phyloP scores from a whole-genome alignment of 768 basidiomycete species.

The Trametes meyenii region DNA sequence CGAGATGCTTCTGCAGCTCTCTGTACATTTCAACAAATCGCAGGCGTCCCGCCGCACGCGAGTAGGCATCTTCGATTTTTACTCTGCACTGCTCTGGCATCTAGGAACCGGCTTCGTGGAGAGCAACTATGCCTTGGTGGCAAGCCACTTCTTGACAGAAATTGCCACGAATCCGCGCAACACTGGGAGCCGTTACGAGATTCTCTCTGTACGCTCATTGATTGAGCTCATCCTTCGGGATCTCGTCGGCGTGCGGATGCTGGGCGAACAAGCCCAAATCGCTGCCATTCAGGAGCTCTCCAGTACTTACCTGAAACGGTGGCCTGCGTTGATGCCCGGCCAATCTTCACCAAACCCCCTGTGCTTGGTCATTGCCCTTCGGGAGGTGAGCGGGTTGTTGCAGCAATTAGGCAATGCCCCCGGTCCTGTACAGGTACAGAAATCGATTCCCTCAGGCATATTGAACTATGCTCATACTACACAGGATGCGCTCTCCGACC shows the following conservation, averaged over 20 bases:
- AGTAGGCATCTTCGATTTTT: slow-evolving; percentile 89
- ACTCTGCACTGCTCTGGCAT: slow-evolving; percentile 71
- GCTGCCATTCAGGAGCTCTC: slow-evolving; percentile 86
- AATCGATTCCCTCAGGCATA: not conserved
- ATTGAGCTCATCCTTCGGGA: slow-evolving; percentile 82
- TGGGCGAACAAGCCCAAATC: slow-evolving; percentile 95
- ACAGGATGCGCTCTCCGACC: slow-evolving; percentile 80
- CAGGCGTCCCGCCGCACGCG: slow-evolving; percentile 68
- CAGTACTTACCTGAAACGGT: slow-evolving; percentile 80
- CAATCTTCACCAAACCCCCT: slow-evolving; percentile 67
- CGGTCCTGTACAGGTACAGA: slow-evolving; percentile 75
- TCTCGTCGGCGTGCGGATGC: slow-evolving; percentile 83
- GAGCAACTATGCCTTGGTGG: slow-evolving; percentile 76
- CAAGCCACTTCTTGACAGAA: slow-evolving; percentile 77
- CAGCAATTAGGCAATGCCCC: slow-evolving; percentile 93
- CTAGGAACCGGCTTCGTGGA: slow-evolving; percentile 84
- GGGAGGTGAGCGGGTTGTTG: slow-evolving; percentile 84
- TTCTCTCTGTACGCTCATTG: slow-evolving; percentile 67
- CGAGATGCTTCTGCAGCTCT: slow-evolving; percentile 86
- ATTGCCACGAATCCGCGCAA: slow-evolving; percentile 66
- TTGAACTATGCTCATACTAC: not conserved
- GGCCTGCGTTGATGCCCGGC: slow-evolving; percentile 93
- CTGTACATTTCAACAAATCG: slow-evolving; percentile 78
- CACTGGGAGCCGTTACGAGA: slow-evolving; percentile 67
- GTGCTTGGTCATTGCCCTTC: slow-evolving; percentile 72